Evolutionary conservation across 2,329 filamentous ascomycete species (phyloP).

Genomic region (Penicillium sp.): DNA sequence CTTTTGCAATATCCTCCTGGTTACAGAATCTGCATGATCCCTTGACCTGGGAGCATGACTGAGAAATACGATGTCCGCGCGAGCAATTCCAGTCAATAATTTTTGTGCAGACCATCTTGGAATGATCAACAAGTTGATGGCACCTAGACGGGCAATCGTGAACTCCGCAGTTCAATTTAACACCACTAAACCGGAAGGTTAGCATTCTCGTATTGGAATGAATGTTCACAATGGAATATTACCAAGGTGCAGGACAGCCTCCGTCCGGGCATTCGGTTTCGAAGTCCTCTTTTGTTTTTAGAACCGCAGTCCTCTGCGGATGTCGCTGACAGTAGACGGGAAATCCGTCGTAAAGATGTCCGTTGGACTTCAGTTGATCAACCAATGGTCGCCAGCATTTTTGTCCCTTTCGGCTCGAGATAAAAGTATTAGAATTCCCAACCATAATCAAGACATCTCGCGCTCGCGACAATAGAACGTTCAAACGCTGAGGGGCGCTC

Average conservation of each 20-base stretch:
- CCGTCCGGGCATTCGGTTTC: constrained; percentile 62
- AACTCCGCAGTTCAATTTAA: constrained; percentile 44
- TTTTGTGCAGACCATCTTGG: constrained; percentile 46
- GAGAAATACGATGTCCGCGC: constrained; percentile 44
- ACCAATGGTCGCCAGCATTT: constrained; percentile 58
- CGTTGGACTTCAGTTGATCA: constrained; percentile 48
- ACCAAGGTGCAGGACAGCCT: constrained; percentile 64
- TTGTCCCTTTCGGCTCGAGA: constrained; percentile 54
- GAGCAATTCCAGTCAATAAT: constrained; percentile 49
- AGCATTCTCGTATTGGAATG: not conserved
- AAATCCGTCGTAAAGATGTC: constrained; percentile 57
- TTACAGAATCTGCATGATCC: constrained; percentile 50
- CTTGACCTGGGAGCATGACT: constrained; percentile 42
- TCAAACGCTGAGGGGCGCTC: constrained; percentile 60
- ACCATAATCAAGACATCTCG: constrained; percentile 64
- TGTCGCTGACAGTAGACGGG: constrained; percentile 60
- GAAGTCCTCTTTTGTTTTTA: constrained; percentile 57
- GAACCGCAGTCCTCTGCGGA: constrained; percentile 43
- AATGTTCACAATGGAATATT: constrained; percentile 20
- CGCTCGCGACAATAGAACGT: constrained; percentile 66
- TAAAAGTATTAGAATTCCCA: constrained; percentile 66
- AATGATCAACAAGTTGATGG: constrained; percentile 60
- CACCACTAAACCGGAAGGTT: constrained; percentile 32
- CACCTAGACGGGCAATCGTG: constrained; percentile 61
- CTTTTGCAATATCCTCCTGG: constrained; percentile 22